A percentile compares a stretch with the other conserved stretches of the same genome.
Conservation (phyloP, 352 stramenopile genomes). For the Aphanomyces invadans region DNA sequence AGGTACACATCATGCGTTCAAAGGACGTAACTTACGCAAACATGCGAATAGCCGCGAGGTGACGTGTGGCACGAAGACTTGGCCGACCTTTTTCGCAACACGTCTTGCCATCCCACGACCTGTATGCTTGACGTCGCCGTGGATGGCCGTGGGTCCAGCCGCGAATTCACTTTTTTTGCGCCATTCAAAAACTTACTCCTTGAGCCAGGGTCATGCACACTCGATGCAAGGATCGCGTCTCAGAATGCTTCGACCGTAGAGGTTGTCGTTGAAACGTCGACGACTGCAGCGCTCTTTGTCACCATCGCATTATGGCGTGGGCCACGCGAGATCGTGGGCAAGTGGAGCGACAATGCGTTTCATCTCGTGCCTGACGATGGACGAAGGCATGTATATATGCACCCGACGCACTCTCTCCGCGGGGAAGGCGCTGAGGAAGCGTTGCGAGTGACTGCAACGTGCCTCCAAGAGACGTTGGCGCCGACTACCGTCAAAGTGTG, state of each 20-base stretch:
- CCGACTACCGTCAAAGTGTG: background rate
- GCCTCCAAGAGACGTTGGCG: background rate
- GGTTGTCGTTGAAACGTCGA: conserved; percentile 41
- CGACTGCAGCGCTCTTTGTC: conserved; percentile 69
- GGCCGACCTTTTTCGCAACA: conserved; percentile 17
- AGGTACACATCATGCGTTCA: conserved; percentile 32
- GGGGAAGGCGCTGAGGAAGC: background rate
- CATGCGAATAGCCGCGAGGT: conserved; percentile 24
- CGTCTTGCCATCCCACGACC: conserved; percentile 24
- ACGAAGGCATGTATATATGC: background rate
- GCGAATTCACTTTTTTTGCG: conserved; percentile 49
- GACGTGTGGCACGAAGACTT: conserved; percentile 31
- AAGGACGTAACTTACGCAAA: too few relatives aligned
- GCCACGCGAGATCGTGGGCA: conserved; percentile 35
- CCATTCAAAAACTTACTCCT: conserved; percentile 59
- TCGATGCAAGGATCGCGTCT: conserved; percentile 27
- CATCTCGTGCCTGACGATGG: conserved; percentile 52
- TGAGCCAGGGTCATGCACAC: conserved; percentile 25
- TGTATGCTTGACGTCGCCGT: conserved; percentile 54
- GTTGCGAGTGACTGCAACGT: background rate
- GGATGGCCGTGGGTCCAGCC: conserved; percentile 1
- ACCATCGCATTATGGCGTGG: conserved; percentile 38
- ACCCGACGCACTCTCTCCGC: background rate
- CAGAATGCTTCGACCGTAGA: conserved; percentile 27
- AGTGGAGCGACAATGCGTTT: conserved; percentile 69